Evolutionary conservation across 2,329 filamentous ascomycete species (phyloP).

Genomic region (Thermothelomyces thermophilus): DNA sequence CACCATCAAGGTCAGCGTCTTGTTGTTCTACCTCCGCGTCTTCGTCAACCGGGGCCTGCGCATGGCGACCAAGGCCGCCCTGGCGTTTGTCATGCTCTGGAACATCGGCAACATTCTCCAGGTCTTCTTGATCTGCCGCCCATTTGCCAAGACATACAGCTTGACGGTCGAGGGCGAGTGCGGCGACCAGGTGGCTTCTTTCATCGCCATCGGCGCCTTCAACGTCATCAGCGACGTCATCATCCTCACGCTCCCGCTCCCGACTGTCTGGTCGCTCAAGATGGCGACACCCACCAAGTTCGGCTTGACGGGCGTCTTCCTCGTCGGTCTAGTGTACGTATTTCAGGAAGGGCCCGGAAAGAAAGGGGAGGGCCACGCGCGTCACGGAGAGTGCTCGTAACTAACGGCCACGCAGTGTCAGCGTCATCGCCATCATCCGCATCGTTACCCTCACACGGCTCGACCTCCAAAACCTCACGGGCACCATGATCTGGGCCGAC

Average conservation of each 20-base stretch:
- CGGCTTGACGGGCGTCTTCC: slow-evolving; percentile 32
- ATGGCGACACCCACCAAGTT: slow-evolving; percentile 33
- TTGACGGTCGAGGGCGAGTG: slow-evolving; percentile 25
- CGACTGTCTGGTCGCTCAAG: slow-evolving; percentile 34
- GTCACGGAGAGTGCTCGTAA: too few relatives aligned
- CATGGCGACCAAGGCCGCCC: slow-evolving; percentile 26
- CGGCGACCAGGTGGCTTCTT: slow-evolving; percentile 32
- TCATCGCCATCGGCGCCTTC: slow-evolving; percentile 33
- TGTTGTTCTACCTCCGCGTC: slow-evolving; percentile 39
- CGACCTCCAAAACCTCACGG: slow-evolving; percentile 33
- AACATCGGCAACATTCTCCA: slow-evolving; percentile 24
- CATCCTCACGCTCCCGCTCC: slow-evolving; percentile 34
- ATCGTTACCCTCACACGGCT: slow-evolving; percentile 34
- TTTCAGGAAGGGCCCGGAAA: too few relatives aligned
- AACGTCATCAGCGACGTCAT: slow-evolving; percentile 34
- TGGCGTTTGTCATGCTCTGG: slow-evolving; percentile 27
- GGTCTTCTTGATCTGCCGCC: slow-evolving; percentile 29
- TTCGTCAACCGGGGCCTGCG: slow-evolving; percentile 31
- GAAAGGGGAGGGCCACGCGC: background rate
- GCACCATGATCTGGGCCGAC: slow-evolving; percentile 35
- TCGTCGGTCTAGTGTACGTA: slow-evolving; percentile 32
- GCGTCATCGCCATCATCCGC: slow-evolving; percentile 34
- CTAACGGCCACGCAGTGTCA: slow-evolving; percentile 26
- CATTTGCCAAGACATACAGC: slow-evolving; percentile 24
- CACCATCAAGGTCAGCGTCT: slow-evolving; percentile 36